Evolutionary conservation across 352 stramenopile genomes (phyloP).

Genomic region (Pythium sp.): DNA sequence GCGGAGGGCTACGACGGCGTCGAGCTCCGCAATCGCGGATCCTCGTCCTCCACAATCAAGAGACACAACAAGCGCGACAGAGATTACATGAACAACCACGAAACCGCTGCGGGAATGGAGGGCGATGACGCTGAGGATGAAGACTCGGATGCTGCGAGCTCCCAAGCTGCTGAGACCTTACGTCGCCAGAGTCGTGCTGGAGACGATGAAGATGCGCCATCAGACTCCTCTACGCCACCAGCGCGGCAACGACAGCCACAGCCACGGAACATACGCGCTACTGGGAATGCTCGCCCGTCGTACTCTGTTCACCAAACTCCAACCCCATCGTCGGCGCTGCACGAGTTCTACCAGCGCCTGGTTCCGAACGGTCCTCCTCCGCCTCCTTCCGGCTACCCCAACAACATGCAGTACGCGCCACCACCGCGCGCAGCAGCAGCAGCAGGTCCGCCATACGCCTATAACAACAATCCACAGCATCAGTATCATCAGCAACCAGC

Average conservation of each 20-base stretch:
- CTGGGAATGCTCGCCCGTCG: background rate
- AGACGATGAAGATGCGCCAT: background rate
- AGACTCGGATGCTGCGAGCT: background rate
- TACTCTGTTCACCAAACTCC: background rate
- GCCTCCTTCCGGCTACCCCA: background rate
- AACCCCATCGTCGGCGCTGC: background rate
- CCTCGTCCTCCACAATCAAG: slow-evolving; percentile 1
- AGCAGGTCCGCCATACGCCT: background rate
- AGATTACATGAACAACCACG: no score
- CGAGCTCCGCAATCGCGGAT: background rate
- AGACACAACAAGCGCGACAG: background rate
- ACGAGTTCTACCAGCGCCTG: background rate
- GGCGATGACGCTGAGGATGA: background rate
- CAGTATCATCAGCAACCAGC: background rate
- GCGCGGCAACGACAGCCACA: background rate
- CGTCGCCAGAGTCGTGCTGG: background rate
- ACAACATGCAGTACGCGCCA: background rate
- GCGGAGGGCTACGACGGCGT: background rate
- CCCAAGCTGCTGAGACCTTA: background rate
- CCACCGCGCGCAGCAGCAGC: background rate
- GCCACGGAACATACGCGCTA: background rate
- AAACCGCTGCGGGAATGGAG: background rate
- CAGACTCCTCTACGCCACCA: background rate
- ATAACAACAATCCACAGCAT: background rate
- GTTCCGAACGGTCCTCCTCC: background rate